These are phyloP conservation scores for Pythium sp. DNA, from an alignment of 352 stramenopile genomes.

Conservation along the genomic window DNA sequence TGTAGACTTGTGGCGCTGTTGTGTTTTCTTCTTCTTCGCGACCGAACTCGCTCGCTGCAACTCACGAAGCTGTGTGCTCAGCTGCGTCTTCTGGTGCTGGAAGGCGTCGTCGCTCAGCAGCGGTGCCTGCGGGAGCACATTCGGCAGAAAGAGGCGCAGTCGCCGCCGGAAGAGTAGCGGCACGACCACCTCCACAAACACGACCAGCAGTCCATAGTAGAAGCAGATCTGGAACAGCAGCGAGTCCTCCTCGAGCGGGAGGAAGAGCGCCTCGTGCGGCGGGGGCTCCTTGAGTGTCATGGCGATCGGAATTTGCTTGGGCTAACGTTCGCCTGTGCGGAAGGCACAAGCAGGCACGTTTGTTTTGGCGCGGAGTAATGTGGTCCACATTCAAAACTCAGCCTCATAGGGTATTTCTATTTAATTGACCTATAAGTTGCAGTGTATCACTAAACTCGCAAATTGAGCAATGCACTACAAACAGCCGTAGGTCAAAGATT, in stretches of 20 bases:
- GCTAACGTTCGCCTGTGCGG: background rate
- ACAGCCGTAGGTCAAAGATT: no score
- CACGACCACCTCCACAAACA: slow-evolving; percentile 48
- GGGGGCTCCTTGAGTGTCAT: background rate
- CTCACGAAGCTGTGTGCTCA: slow-evolving; percentile 34
- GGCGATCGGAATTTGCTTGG: background rate
- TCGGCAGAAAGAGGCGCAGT: slow-evolving; percentile 44
- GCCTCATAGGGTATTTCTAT: no score
- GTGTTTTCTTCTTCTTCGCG: slow-evolving; percentile 5
- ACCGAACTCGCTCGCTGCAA: slow-evolving; percentile 26
- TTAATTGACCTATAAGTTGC: no score
- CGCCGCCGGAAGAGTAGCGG: slow-evolving; percentile 53
- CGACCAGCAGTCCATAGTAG: slow-evolving; percentile 47
- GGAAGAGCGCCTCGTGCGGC: slow-evolving; percentile 27
- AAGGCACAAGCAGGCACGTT: no score
- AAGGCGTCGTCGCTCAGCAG: slow-evolving; percentile 38
- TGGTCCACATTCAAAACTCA: background rate
- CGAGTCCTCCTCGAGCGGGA: slow-evolving; percentile 53
- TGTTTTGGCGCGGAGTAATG: background rate
- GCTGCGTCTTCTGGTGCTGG: slow-evolving; percentile 32
- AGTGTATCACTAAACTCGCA: no score
- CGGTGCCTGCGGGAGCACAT: slow-evolving; percentile 17
- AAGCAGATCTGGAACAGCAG: slow-evolving; percentile 52
- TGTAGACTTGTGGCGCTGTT: background rate
- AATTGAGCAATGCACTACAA: no score